Conservation (phyloP, 2,329 filamentous ascomycete genomes). For the Fusarium tuaranense region DNA sequence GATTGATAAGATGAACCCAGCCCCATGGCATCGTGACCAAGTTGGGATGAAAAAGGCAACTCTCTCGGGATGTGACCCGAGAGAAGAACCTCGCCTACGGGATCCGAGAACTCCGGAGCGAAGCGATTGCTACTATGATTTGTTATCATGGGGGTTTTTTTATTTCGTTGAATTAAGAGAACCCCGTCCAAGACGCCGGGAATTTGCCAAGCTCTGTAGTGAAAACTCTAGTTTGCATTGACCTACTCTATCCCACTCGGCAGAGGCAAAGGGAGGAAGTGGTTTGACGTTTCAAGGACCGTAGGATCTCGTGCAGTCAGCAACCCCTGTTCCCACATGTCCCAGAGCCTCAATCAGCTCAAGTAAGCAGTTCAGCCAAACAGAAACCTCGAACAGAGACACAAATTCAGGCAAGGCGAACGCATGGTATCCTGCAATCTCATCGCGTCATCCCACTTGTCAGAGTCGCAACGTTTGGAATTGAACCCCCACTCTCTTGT, state of each 20-base stretch:
- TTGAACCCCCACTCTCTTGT: neutral
- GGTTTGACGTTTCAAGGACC: slow-evolving; percentile 6
- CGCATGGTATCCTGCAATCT: neutral
- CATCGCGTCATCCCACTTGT: slow-evolving; percentile 7
- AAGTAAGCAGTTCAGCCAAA: neutral
- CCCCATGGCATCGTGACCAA: neutral
- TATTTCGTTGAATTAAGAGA: neutral
- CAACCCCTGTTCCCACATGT: slow-evolving; percentile 1
- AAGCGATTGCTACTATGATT: neutral
- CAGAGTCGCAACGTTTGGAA: neutral
- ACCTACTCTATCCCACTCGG: neutral
- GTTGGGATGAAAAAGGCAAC: slow-evolving; percentile 14
- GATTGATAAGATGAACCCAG: slow-evolving; percentile 40
- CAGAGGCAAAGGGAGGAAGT: neutral
- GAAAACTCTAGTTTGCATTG: slow-evolving; percentile 4
- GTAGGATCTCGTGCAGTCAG: neutral
- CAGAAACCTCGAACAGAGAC: neutral
- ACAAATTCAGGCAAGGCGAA: neutral
- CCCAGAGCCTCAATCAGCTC: neutral
- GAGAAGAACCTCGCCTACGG: neutral
- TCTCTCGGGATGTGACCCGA: neutral
- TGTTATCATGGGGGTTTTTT: neutral
- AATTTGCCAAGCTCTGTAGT: neutral
- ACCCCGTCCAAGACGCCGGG: neutral
- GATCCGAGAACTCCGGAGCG: neutral